phyloP scores from a whole-genome alignment of 108 stramenopile species.

The Pseudonitzschia multiseries region DNA sequence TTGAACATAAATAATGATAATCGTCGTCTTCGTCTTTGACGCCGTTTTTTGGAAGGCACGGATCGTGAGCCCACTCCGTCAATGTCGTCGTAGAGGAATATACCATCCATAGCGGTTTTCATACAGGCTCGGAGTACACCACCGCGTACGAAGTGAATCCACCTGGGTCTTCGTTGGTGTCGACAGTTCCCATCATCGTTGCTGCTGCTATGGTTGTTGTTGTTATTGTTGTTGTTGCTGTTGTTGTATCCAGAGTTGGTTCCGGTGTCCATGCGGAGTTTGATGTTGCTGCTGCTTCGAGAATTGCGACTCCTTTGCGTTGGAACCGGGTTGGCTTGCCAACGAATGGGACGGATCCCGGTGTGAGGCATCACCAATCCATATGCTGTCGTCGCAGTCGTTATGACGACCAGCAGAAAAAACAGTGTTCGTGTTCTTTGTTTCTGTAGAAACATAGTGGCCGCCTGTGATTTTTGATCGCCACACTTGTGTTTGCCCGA shows the following conservation, averaged over 20 bases:
- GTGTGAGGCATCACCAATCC: background rate
- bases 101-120: background rate
- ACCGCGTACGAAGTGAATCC: background rate
- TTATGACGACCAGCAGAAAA: background rate
- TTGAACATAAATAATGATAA: no score
- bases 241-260: no score
- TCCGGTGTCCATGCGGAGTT: background rate
- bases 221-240: no score
- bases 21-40: no score
- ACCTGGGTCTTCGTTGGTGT: background rate
- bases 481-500: no score
- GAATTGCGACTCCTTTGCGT: background rate
- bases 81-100: background rate
- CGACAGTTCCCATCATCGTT: no score
- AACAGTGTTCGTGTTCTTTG: background rate
- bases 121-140: background rate
- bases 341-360: background rate
- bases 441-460: background rate
- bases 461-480: no score
- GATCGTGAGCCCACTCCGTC: background rate
- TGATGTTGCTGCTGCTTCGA: background rate
- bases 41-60: background rate
- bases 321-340: background rate
- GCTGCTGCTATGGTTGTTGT: no score
- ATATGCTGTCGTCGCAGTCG: background rate